Conservation (phyloP, 768 basidiomycete species). For the Rhizopogon vinicolor region DNA sequence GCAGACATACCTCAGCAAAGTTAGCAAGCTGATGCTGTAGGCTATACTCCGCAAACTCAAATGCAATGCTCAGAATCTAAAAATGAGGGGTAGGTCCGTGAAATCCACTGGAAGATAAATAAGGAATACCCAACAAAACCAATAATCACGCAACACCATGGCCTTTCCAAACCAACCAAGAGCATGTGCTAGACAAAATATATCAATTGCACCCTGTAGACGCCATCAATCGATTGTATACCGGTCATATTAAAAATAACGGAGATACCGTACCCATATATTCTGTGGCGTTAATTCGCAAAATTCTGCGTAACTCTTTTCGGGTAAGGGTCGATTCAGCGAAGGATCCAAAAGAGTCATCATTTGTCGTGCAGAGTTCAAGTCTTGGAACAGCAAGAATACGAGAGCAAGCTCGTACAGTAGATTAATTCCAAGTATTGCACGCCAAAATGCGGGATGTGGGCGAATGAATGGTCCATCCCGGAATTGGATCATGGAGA, state of each 20-base stretch:
- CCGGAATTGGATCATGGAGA: constrained; percentile 85
- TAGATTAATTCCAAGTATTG: constrained; percentile 74
- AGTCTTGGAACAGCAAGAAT: constrained; percentile 83
- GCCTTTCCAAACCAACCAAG: constrained; percentile 92
- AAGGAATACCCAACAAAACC: constrained; percentile 82
- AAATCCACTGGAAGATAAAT: constrained; percentile 3
- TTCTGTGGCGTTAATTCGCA: constrained; percentile 59
- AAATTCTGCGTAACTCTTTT: constrained; percentile 84
- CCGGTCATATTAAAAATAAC: background rate
- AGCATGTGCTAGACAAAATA: constrained; percentile 83
- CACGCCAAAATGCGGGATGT: constrained; percentile 84
- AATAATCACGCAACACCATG: constrained; percentile 85
- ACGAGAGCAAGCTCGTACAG: constrained; percentile 81
- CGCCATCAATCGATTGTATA: background rate
- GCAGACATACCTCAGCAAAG: constrained; percentile 68
- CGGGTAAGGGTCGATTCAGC: constrained; percentile 68
- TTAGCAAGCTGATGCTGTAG: constrained; percentile 85
- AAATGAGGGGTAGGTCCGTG: constrained; percentile 6
- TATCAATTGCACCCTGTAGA: constrained; percentile 69
- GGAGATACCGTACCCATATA: constrained; percentile 53
- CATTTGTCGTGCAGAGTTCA: constrained; percentile 70
- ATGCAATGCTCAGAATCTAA: constrained; percentile 83
- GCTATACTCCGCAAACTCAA: constrained; percentile 87
- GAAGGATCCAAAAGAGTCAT: constrained; percentile 74
- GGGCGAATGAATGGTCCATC: constrained; percentile 88